phyloP scores from a whole-genome alignment of 768 basidiomycete genomes.

The Boletus vermiculosoides region DNA sequence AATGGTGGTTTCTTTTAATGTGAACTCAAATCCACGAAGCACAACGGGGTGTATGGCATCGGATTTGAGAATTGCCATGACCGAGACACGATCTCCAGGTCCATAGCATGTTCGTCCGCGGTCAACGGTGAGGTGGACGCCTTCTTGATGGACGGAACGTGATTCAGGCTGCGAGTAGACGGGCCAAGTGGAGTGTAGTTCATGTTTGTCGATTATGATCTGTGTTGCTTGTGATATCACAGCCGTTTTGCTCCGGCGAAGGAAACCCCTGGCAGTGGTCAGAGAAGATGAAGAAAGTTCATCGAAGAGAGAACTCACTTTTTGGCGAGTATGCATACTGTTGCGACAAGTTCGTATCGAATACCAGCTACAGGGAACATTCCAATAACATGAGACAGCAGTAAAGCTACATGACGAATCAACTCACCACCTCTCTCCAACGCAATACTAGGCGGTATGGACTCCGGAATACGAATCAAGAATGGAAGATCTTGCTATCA shows the following conservation, averaged over 20 bases:
- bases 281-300: neutral
- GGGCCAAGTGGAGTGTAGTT: conserved; percentile 91
- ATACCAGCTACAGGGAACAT: conserved; percentile 64
- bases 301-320: conserved; percentile 45
- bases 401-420: neutral
- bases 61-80: conserved; percentile 71
- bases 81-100: conserved; percentile 76
- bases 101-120: conserved; percentile 80
- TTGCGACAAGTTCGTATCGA: conserved; percentile 87
- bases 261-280: conserved; percentile 51
- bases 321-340: conserved; percentile 83
- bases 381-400: neutral
- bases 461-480: conserved; percentile 88
- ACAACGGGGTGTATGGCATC: conserved; percentile 66
- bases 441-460: conserved; percentile 82
- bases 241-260: conserved; percentile 74
- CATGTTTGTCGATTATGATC: conserved; percentile 90
- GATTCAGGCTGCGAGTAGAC: conserved; percentile 78
- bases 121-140: conserved; percentile 72
- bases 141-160: conserved; percentile 63
- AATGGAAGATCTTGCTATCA: conserved; percentile 84
- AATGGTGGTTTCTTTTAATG: conserved; percentile 72
- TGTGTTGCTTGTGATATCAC: conserved; percentile 64
- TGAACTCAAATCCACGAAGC: conserved; percentile 81
- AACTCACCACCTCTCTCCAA: conserved; percentile 69